A percentile compares a stretch with the other conserved stretches of the same genome.
Evolutionary conservation across 2,329 filamentous ascomycete genomes (phyloP).

Genomic region (Aureobasidium zeae): DNA sequence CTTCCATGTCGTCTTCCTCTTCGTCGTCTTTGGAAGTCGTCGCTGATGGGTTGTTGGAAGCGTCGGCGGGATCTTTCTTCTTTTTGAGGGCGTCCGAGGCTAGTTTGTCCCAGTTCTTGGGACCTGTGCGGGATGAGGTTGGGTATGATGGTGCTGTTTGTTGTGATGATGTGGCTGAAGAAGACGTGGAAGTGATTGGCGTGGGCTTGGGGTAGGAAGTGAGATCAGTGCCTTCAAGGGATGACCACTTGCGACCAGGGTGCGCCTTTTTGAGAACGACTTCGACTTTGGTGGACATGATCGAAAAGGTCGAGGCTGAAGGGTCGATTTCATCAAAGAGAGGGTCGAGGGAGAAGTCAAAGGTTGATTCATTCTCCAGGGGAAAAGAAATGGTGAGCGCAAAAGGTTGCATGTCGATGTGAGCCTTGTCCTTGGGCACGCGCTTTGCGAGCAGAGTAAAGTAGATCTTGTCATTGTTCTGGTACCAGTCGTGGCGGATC

Average conservation of each 20-base stretch:
- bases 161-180: background rate
- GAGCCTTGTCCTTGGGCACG: conserved; percentile 47
- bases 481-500: conserved; percentile 61
- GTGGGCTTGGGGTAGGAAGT: background rate
- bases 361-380: conserved; percentile 41
- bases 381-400: conserved; percentile 52
- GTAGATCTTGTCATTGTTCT: conserved; percentile 51
- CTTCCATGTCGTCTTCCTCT: conserved; percentile 45
- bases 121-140: conserved; percentile 71
- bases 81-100: conserved; percentile 42
- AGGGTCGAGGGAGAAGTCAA: conserved; percentile 54
- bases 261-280: conserved; percentile 59
- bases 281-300: conserved; percentile 74
- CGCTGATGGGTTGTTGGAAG: conserved; percentile 20
- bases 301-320: conserved; percentile 49
- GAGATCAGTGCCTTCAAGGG: conserved; percentile 42
- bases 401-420: conserved; percentile 40
- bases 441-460: conserved; percentile 59
- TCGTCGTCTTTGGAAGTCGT: conserved; percentile 32
- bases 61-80: conserved; percentile 25
- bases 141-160: conserved; percentile 58
- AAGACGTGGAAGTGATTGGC: background rate
- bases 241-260: conserved; percentile 58
- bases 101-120: conserved; percentile 88
- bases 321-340: conserved; percentile 59